A percentile compares a stretch with the other conserved stretches of the same genome.
phyloP scores from a whole-genome alignment of 73 alveolate species.

The Urostyla sp. region DNA sequence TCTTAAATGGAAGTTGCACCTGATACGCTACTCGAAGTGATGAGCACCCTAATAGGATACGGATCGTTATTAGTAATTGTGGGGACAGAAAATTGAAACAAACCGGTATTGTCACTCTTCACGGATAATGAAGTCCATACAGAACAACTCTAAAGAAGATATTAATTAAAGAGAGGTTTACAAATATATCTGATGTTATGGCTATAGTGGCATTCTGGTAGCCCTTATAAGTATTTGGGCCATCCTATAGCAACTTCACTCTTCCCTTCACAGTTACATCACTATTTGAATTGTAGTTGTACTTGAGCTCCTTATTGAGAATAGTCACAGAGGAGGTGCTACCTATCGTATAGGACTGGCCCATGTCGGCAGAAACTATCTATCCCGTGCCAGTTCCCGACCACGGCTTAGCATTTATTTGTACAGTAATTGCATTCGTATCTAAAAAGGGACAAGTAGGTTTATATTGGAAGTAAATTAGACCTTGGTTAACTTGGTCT shows the following conservation, averaged over 20 bases:
- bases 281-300: slow-evolving; percentile 1
- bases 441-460: slow-evolving; percentile 38
- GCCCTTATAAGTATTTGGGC: neutral
- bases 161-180: neutral
- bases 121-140: neutral
- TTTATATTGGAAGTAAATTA: slow-evolving; percentile 35
- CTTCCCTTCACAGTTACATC: slow-evolving; percentile 20
- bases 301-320: neutral
- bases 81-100: neutral
- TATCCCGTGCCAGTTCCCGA: slow-evolving; percentile 21
- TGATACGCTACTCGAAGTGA: neutral
- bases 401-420: slow-evolving; percentile 34
- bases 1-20: neutral
- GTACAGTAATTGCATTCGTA: slow-evolving; percentile 1
- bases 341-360: too few relatives aligned
- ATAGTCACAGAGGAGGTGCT: too few relatives aligned
- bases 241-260: neutral
- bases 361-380: slow-evolving; percentile 46
- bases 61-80: slow-evolving; percentile 6
- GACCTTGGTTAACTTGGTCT: slow-evolving; percentile 6
- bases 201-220: neutral
- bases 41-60: neutral
- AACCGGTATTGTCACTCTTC: neutral
- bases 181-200: slow-evolving; percentile 39
- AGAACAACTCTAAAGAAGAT: neutral